Conservation (phyloP, 768 basidiomycete species). For the Mycena kentingensis region DNA sequence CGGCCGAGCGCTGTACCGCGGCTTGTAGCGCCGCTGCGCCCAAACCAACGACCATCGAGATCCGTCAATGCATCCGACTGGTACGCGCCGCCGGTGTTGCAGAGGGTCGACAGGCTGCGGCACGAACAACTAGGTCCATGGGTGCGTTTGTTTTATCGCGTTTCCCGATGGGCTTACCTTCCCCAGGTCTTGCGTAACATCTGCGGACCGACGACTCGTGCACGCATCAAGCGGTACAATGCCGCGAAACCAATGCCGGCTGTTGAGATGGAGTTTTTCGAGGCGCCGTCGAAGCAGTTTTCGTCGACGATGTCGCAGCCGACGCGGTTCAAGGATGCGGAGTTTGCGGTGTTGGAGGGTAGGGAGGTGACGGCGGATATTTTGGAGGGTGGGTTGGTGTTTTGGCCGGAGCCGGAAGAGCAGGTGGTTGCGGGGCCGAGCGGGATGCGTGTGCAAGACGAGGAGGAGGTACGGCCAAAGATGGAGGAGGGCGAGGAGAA, state of each 20-base stretch:
- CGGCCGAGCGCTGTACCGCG: constrained; percentile 28
- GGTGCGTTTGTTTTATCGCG: constrained; percentile 40
- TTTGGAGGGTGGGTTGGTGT: constrained; percentile 45
- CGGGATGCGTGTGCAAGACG: constrained; percentile 2
- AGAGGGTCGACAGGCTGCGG: constrained; percentile 49
- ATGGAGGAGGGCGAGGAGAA: not conserved
- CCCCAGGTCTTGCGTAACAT: constrained; percentile 50
- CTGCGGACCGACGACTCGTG: constrained; percentile 35
- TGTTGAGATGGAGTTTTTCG: constrained; percentile 56
- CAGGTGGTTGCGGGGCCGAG: not conserved
- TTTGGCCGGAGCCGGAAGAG: constrained; percentile 42
- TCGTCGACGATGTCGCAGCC: constrained; percentile 41
- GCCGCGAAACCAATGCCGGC: constrained; percentile 36
- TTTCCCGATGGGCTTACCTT: constrained; percentile 7
- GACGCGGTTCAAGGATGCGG: constrained; percentile 39
- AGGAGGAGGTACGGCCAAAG: not conserved
- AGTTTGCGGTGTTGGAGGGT: constrained; percentile 48
- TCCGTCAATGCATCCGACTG: constrained; percentile 56
- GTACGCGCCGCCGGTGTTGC: constrained; percentile 45
- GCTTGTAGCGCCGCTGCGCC: not conserved
- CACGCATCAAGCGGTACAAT: constrained; percentile 43
- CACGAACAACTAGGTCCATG: constrained; percentile 55
- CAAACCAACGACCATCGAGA: constrained; percentile 35
- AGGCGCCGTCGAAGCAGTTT: constrained; percentile 41
- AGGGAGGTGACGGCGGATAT: constrained; percentile 47